Evolutionary conservation across 306 rosid species (phyloP).

Genomic region (Fagus crenata): DNA sequence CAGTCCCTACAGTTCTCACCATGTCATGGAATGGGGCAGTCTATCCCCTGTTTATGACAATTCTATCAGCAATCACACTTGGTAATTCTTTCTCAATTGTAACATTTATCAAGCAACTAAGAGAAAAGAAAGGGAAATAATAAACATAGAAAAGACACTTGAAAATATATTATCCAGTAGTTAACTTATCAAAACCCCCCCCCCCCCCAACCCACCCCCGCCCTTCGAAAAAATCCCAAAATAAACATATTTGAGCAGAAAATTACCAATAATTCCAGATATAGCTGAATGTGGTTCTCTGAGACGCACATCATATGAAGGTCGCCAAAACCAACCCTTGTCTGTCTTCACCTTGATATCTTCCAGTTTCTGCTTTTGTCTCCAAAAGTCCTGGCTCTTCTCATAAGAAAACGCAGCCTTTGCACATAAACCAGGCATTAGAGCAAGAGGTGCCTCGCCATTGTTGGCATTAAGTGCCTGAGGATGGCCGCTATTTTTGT

Average conservation of each 20-base stretch:
- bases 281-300: slow-evolving; percentile 71
- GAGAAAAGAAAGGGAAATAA: not conserved
- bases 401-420: slow-evolving; percentile 77
- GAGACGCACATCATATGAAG: slow-evolving; percentile 69
- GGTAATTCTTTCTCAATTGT: not conserved
- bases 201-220: too few species aligned
- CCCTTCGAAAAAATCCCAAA: not conserved
- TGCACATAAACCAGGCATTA: slow-evolving; percentile 77
- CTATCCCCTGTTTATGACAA: not conserved
- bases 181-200: not conserved
- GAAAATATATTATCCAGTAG: not conserved
- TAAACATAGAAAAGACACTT: not conserved
- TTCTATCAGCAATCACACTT: not conserved
- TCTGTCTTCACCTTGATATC: slow-evolving; percentile 30
- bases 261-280: slow-evolving; percentile 73
- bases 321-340: slow-evolving; percentile 28
- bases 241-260: slow-evolving; percentile 15
- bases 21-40: not conserved
- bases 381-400: slow-evolving; percentile 67
- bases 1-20: not conserved
- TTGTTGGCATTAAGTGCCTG: slow-evolving; percentile 44
- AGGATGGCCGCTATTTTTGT: slow-evolving; percentile 68
- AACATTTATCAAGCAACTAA: not conserved
- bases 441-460: slow-evolving; percentile 45
- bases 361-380: slow-evolving; percentile 32